Evolutionary conservation across 2,329 filamentous ascomycete genomes (phyloP), one percentile per base, ranked within the genome.

Genomic region (Huntiella savannae): DNA sequence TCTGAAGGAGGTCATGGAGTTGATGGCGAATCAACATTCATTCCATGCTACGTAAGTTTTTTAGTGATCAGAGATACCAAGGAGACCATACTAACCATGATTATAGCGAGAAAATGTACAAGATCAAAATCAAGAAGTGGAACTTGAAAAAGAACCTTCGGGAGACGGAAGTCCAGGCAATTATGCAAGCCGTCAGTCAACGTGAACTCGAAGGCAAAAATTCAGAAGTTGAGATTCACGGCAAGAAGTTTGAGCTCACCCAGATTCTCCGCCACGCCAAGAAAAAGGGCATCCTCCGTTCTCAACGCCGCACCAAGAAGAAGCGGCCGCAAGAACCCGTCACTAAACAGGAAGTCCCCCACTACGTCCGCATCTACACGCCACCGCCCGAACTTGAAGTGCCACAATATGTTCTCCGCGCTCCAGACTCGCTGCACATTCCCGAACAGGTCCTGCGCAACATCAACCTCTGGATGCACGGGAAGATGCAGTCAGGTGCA

Each of bases 71-170:
- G 6, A 6, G 22, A 28, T 28, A 28, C 7, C 22, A 28, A 28
- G 7, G 22, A 28, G 22, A 28, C 22, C 7, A 8, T 7, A 28
- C 22, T 28, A 28, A 28, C 22, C 22, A 16, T 10, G n/a, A 39
- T n/a, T n/a, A 17, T 17, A 49, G 47, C 7, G 48, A 49, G 34
- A 49, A 49, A 44, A 49, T 49, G 48, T 49, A 49, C 44, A 49
- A 49, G 40, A 49, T 49, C 32, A 49, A 49, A 34, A 49, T 49
- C 36, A 49, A 49, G 28, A 49, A 49, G 36, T 49, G 48, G 48
- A 49, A 49, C 37, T 45, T 49, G 39, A 46, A 47, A 36, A 49
- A 49, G 44, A 49, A 49, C 17, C 11, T 49, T 13, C 48, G 48
- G 17, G 48, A 49, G 33, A 47, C 38, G 13, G 48, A 49, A 38